phyloP scores from a whole-genome alignment of 140 eudicot genomes.

The Cichorium intybus region DNA sequence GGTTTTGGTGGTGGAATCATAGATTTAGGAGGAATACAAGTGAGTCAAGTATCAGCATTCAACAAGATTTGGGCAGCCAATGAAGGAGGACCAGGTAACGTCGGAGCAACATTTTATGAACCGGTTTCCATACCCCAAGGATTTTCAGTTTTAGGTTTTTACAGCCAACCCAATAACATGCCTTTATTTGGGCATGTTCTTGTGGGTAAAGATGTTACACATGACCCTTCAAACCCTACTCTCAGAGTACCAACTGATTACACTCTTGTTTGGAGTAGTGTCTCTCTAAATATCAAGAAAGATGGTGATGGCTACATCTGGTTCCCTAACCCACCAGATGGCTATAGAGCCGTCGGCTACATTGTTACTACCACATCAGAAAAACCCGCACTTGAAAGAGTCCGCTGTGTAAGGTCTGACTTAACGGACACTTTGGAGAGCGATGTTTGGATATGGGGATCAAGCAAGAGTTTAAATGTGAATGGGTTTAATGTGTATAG shows the following conservation, averaged over 20 bases:
- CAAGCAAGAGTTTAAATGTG: conserved; percentile 21
- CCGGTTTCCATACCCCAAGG: conserved; percentile 47
- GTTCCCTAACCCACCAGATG: conserved; percentile 46
- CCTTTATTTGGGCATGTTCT: conserved; percentile 49
- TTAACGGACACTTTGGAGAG: conserved; percentile 36
- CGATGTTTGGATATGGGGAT: conserved; percentile 52
- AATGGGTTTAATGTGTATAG: conserved; percentile 41
- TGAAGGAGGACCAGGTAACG: conserved; percentile 48
- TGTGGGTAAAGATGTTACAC: conserved; percentile 45
- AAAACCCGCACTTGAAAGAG: conserved; percentile 39
- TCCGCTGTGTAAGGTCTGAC: conserved; percentile 46
- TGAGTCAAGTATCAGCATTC: conserved; percentile 43
- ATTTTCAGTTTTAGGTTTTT: conserved; percentile 42
- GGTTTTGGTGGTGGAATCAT: conserved; percentile 60
- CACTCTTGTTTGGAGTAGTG: conserved; percentile 62
- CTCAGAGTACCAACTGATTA: conserved; percentile 42
- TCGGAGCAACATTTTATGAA: conserved; percentile 49
- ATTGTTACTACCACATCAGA: conserved; percentile 37
- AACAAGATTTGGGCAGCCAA: conserved; percentile 48
- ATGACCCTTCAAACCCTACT: conserved; percentile 22
- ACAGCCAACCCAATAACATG: conserved; percentile 47
- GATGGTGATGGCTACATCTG: conserved; percentile 48
- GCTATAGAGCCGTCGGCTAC: conserved; percentile 50
- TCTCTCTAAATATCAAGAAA: conserved; percentile 35
- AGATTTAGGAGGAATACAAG: conserved; percentile 56